phyloP scores from a whole-genome alignment of 2,329 filamentous ascomycete genomes.

The Pseudocercospora vitis region DNA sequence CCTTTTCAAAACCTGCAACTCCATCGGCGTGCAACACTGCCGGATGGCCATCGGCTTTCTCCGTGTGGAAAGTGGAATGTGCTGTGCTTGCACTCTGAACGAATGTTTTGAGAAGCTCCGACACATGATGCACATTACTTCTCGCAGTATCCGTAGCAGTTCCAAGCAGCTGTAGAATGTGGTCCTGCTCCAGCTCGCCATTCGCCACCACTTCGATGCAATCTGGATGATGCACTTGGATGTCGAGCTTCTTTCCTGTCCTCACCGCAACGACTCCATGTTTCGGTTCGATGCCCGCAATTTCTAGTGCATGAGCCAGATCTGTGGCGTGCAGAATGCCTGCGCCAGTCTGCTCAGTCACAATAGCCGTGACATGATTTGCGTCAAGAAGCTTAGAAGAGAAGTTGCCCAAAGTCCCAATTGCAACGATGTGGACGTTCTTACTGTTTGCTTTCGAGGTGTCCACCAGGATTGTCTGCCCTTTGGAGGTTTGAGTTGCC shows the following conservation, averaged over 20 bases:
- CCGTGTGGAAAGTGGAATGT: conserved; percentile 35
- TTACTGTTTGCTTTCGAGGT: conserved; percentile 29
- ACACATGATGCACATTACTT: conserved; percentile 30
- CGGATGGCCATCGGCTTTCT: conserved; percentile 35
- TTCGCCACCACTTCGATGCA: conserved; percentile 33
- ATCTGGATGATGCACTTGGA: conserved; percentile 28
- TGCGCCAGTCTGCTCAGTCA: conserved; percentile 30
- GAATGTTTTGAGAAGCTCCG: conserved; percentile 35
- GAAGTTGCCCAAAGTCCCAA: conserved; percentile 36
- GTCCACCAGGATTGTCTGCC: conserved; percentile 37
- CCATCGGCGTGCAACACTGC: conserved; percentile 33
- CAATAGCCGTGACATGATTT: conserved; percentile 36
- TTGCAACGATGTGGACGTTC: conserved; percentile 33
- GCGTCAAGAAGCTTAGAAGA: conserved; percentile 39
- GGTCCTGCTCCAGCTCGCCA: conserved; percentile 37
- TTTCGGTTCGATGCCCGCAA: conserved; percentile 25
- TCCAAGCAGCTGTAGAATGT: conserved; percentile 36
- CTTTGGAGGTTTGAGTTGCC: conserved; percentile 30
- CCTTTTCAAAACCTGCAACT: conserved; percentile 32
- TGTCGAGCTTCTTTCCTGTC: conserved; percentile 30
- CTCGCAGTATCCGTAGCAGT: conserved; percentile 33
- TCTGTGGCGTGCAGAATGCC: conserved; percentile 33
- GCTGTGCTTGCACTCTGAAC: conserved; percentile 31
- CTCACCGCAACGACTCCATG: conserved; percentile 36
- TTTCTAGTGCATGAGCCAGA: conserved; percentile 30